Base-by-base conservation (phyloP, 1,284 basidiomycete species). In the Cryptococcus neoformans region DNA sequence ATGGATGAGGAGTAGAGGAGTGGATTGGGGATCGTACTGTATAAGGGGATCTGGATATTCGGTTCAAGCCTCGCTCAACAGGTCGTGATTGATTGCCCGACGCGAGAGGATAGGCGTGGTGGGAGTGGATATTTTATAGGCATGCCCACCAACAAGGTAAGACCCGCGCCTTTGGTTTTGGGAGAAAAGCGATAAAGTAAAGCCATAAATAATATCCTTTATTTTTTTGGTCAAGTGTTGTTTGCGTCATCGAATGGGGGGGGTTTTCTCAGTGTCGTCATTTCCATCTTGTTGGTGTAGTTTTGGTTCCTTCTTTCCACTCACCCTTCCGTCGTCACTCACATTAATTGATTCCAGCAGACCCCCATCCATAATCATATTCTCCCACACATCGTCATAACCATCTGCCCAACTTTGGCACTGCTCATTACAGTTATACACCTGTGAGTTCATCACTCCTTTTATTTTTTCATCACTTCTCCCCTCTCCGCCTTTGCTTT, bases 181-280 rank as follows among this genome's bases (percentile, higher is more conserved):
- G 58, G 58, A 60, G 50, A 56, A 60, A 60, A 57, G 51, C 17
- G 17, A 48, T 35, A 44, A 57, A 60, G 47, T 46, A 2, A 3
- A 16, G 11, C 51, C 21, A 21, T 21, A 21, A 21, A 21, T 16
- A 9, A n/a, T 47, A 21, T 41, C 39, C 39, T 2, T 41, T 21
- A 21, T 98, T 98, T 28, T 28, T 21, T 21, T 21, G 21, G 21
- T 21, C 21, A 21, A 21, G 21, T 21, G 21, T 21, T 21, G 21
- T 21, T 21, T 21, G 21, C 21, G 21, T 21, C 21, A 21, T 21
- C 21, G 21, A 21, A 21, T 21, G 21, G 21, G n/a, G n/a, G n/a
- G n/a, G 21, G 21, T 21, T 21, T 21, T 21, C 21, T 21, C 21
- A 21, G 21, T 21, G 21, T 21, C 21, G 21, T 21, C 21, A 21